Conservation (phyloP, 306 rosid species). For the Cucurbita moschata region DNA sequence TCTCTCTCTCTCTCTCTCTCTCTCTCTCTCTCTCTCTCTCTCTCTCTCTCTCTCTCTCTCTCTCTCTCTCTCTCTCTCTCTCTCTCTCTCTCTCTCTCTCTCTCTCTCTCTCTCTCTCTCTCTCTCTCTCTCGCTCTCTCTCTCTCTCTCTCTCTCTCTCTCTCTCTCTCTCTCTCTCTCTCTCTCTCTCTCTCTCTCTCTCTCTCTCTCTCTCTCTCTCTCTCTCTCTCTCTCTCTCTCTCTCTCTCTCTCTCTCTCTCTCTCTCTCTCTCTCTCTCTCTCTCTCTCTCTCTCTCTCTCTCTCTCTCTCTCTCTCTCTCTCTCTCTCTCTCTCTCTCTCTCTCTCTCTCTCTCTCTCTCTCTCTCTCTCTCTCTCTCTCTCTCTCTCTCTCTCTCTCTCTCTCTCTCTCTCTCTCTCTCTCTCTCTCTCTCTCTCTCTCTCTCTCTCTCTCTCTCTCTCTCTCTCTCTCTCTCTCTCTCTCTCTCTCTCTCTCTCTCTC, state of each 20-base stretch:
- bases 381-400: conserved; percentile 1
- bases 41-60: conserved; percentile 1
- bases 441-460: conserved; percentile 1
- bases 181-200: conserved; percentile 1
- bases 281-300: conserved; percentile 1
- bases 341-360: conserved; percentile 1
- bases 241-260: conserved; percentile 1
- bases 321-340: conserved; percentile 1
- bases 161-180: conserved; percentile 1
- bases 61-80: conserved; percentile 1
- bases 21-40: conserved; percentile 1
- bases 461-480: conserved; percentile 1
- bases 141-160: conserved; percentile 1
- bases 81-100: conserved; percentile 1
- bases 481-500: conserved; percentile 1
- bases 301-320: conserved; percentile 1
- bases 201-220: conserved; percentile 1
- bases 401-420: conserved; percentile 1
- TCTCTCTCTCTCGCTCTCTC: background rate
- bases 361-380: conserved; percentile 1
- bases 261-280: conserved; percentile 1
- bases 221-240: conserved; percentile 1
- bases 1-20: conserved; percentile 1
- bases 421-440: conserved; percentile 1
- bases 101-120: conserved; percentile 1